Percentiles rank a stretch among this genome's conserved stretches.
These are phyloP conservation scores for Pinus tabuliformis DNA, from an alignment of 75 land plant species.

Conservation along the genomic window DNA sequence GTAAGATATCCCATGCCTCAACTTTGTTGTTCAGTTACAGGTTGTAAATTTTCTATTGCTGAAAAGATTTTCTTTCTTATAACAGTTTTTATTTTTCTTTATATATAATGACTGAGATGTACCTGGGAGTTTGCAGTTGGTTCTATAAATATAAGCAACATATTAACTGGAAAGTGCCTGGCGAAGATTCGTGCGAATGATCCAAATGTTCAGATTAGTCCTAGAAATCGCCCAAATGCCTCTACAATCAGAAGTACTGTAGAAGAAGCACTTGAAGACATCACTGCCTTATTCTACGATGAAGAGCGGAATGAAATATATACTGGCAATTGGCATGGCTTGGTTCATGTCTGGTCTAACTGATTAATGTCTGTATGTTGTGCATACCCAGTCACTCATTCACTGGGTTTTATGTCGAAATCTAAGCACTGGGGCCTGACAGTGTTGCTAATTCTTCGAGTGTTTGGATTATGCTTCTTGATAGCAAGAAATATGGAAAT, in stretches of 20 bases:
- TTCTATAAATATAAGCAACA: constrained; percentile 95
- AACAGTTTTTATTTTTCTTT: neutral
- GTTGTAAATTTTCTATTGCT: neutral
- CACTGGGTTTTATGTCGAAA: neutral
- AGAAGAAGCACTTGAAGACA: constrained; percentile 61
- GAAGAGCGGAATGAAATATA: constrained; percentile 72
- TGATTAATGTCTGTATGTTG: neutral
- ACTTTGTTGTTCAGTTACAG: neutral
- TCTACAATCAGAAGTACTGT: constrained; percentile 51
- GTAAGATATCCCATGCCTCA: constrained; percentile 11
- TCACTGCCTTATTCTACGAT: constrained; percentile 69
- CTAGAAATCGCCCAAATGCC: constrained; percentile 28
- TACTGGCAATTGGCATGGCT: constrained; percentile 59
- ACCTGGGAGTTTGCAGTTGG: constrained; percentile 56
- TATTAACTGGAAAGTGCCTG: constrained; percentile 96
- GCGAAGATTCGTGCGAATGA: constrained; percentile 67
- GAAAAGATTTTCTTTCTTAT: neutral
- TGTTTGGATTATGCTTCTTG: too few species aligned
- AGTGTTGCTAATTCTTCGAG: too few species aligned
- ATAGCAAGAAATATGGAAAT: too few species aligned
- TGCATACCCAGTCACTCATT: neutral
- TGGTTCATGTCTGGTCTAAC: constrained; percentile 72
- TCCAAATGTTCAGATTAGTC: constrained; percentile 42
- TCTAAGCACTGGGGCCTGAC: too few species aligned
- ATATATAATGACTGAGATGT: neutral